Evolutionary conservation across 345 rosid genomes (phyloP), one percentile per base, ranked within the genome.

Genomic region (Brassica juncea): DNA sequence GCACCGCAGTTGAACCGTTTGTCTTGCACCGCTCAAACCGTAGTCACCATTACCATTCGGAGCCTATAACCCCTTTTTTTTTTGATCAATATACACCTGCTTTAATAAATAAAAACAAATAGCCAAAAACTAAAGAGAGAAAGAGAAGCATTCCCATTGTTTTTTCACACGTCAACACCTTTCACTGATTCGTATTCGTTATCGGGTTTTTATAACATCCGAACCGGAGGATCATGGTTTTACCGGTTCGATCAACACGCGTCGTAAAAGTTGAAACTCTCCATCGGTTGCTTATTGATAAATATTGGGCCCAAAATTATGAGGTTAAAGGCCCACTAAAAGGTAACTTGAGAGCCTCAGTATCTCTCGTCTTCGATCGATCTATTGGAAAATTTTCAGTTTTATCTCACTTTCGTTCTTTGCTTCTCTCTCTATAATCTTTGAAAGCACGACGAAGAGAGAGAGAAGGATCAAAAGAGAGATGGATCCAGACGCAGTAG

Each of bases 401-500:
- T 57, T 39, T 30, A 60, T 77, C 69, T 61, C 14, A 68, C 27
- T 68, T 19, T 64, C 27, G 4, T 35, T 3, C 54, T 47, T 47
- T 14, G 15, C 15, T 27, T 27, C 28, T 27, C 57, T 31, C 31
- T 30, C 30, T 54, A 39, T 2, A 27, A 27, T 27, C 31, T 30
- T 19, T 54, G 70, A 27, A 42, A 68, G 54, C 62, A 77, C 37
- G 77, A 57, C 34, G 44, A 30, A 55, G 12, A 58, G 58, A 71
- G 71, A 54, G 64, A 4, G 14, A 67, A n/a, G 67, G 55, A 70
- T 77, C 70, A 70, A 4, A 7, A 49, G 55, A 28, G 63, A 2
- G 52, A 94, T 94, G 99, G 95, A 92, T 88, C 95, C 95, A 39
- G 98, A 91, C 80, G 83, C 88, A 47, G 76, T 94, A 8, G 87